Base-by-base conservation (phyloP, 148 eudicot genomes). In the Cornus florida region DNA sequence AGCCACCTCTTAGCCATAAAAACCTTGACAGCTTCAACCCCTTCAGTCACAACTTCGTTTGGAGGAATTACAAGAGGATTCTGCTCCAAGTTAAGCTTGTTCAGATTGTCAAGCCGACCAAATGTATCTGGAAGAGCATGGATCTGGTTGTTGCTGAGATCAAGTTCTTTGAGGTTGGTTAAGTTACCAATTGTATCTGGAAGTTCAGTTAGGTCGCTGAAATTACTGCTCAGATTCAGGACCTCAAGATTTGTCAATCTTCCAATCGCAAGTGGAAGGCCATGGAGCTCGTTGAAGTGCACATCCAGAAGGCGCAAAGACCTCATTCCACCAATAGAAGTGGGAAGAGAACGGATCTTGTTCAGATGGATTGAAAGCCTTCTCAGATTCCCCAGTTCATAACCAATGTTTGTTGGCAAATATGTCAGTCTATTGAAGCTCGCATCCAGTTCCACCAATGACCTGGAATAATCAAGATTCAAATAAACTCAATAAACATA, bases 111-210 rank as follows among this genome's bases (percentile, higher is more conserved):
- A 31, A 96, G 92, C 86, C 86, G 87, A 19, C 97, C 94, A 79
- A 96, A 93, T 20, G 92, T 80, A 72, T 84, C 80, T 10, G 99
- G 99, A 74, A 96, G 88, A 56, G 88, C 86, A 70, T 88, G 97
- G 69, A 96, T 92, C 86, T 96, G 98, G 82, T 96, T 92, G 88
- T 96, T 92, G 89, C 98, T 91, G 39, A 96, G 80, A 79, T 96
- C 95, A 2, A 96, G 90, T 75, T 93, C 98, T 79, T 86, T 91
- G 39, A 96, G 91, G 83, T 79, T 94, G 64, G 80, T 82, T 59
- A 96, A 81, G 23, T 89, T 88, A 1, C 98, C 91, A 3, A 94
- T 77, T 74, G 95, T 86, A 70, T 89, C 88, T 0, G 99, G 99
- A 23, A 96, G 91, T 77, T 90, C 90, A 79, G 86, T 91, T 70